Percentiles rank a stretch among this genome's conserved stretches.
Evolutionary conservation across 495 filamentous ascomycete species (phyloP).

Genomic region (Ramalina intermedia): DNA sequence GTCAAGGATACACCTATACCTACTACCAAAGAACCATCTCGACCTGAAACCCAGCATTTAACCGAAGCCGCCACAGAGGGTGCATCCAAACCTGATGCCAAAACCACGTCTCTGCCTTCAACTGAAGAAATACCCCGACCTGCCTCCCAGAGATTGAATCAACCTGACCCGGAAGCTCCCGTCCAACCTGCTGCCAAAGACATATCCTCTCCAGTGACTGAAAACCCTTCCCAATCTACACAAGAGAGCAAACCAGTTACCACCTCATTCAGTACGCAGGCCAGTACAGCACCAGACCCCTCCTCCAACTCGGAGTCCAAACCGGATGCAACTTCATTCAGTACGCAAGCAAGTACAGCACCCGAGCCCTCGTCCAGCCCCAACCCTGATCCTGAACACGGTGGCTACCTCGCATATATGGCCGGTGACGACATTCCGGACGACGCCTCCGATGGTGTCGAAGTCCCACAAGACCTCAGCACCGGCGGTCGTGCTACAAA

Average conservation of each 20-base stretch:
- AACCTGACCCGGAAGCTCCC: no score
- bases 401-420: slow-evolving; percentile 89
- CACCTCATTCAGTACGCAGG: neutral
- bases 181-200: no score
- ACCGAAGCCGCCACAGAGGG: no score
- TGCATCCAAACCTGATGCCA: no score
- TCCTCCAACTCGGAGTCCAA: slow-evolving; percentile 16
- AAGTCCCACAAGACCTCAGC: slow-evolving; percentile 10
- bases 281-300: slow-evolving; percentile 9
- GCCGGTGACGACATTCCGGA: slow-evolving; percentile 60
- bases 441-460: slow-evolving; percentile 8
- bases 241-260: slow-evolving; percentile 7
- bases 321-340: slow-evolving; percentile 4
- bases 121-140: no score
- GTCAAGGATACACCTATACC: no score
- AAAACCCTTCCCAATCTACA: neutral
- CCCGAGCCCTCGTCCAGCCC: slow-evolving; percentile 18
- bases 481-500: slow-evolving; percentile 11
- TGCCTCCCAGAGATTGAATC: no score
- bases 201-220: no score
- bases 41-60: no score
- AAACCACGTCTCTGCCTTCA: no score
- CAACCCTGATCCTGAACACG: slow-evolving; percentile 43
- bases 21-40: no score
- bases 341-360: neutral